Base-by-base conservation (phyloP, 768 basidiomycete species). In the Kwoniella sp. region DNA sequence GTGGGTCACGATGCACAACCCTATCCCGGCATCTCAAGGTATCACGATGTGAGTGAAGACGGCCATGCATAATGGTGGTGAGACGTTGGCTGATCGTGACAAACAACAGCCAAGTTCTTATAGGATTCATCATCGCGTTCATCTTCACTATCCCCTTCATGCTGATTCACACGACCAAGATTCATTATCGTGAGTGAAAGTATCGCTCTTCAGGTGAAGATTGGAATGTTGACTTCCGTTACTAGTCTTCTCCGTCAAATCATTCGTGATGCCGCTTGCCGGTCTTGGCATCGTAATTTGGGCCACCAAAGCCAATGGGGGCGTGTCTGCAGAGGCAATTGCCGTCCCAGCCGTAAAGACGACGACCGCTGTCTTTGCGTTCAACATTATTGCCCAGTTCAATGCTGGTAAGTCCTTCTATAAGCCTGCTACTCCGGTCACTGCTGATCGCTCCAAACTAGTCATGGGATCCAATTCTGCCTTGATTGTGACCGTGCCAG, bases 401-500 rank as follows among this genome's bases (percentile, higher is more conserved):
- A 65, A 65, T 26, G 59, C 64, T 2, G 63, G 61, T 63, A 30
- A 48, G 60, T 47, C n/a, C n/a, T n/a, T n/a, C n/a, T n/a, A n/a
- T n/a, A n/a, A n/a, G n/a, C n/a, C n/a, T n/a, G n/a, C n/a, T n/a
- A n/a, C n/a, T n/a, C n/a, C n/a, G n/a, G n/a, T n/a, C n/a, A n/a
- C n/a, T n/a, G n/a, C n/a, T n/a, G n/a, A n/a, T n/a, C n/a, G n/a
- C n/a, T n/a, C n/a, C n/a, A n/a, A n/a, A n/a, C 17, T 10, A 58
- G 63, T 65, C 25, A 65, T 65, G 64, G 64, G 64, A 13, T 65
- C 64, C 25, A 65, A 65, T 30, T 65, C 64, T n/a, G 64, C 64
- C n/a, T 47, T 65, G 29, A 55, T 65, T 30, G 64, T 65, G 1
- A 65, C 64, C 9, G 64, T 65, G 27, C 64, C 64, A 13, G 64